Conservation (phyloP, 495 filamentous ascomycete genomes). For the Hypoxylon fragiforme region DNA sequence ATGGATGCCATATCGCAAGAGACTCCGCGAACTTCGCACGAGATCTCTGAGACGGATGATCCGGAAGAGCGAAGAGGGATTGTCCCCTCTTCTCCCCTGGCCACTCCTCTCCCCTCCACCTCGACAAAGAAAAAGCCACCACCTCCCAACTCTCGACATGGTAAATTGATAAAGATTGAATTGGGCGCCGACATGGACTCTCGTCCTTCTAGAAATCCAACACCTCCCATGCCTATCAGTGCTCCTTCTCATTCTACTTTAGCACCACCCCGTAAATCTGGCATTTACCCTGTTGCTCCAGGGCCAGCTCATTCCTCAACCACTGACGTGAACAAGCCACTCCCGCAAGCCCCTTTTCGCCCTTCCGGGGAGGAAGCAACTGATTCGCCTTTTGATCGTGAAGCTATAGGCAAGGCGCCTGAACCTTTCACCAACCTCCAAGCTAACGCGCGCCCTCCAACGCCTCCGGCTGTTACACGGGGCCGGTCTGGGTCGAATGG, state of each 20-base stretch:
- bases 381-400: conserved; percentile 49
- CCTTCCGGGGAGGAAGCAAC: conserved; percentile 44
- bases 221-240: conserved; percentile 30
- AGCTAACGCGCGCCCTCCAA: conserved; percentile 30
- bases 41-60: conserved; percentile 46
- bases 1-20: conserved; percentile 45
- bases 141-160: conserved; percentile 67
- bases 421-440: conserved; percentile 40
- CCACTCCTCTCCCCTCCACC: conserved; percentile 21
- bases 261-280: conserved; percentile 31
- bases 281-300: conserved; percentile 9
- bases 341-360: conserved; percentile 47
- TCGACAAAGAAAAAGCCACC: conserved; percentile 49
- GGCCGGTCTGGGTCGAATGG: conserved; percentile 38
- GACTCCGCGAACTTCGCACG: conserved; percentile 53
- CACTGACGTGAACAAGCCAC: conserved; percentile 55
- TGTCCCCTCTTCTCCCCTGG: conserved; percentile 39
- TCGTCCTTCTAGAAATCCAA: conserved; percentile 17
- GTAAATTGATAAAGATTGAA: conserved; percentile 62
- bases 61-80: conserved; percentile 42
- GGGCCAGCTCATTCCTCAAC: conserved; percentile 15
- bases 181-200: conserved; percentile 33
- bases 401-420: conserved; percentile 50
- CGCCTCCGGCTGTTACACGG: conserved; percentile 38
- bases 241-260: conserved; percentile 27